Evolutionary conservation across 2,329 filamentous ascomycete genomes (phyloP), one percentile per base, ranked within the genome.

Genomic region (Paraphaeosphaeria sporulosa): DNA sequence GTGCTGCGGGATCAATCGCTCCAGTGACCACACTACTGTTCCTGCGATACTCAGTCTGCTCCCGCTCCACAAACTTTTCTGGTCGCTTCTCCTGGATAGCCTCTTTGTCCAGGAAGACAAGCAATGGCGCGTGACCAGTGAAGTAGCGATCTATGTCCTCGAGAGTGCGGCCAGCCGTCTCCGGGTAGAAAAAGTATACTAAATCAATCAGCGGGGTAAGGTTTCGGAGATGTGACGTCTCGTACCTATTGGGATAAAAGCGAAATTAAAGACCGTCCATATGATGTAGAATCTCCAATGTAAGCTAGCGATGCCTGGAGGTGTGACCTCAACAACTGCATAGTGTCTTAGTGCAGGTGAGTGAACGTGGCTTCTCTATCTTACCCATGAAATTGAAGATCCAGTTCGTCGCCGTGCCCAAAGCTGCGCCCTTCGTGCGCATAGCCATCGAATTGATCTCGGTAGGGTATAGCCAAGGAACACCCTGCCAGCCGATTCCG

Each of bases 341-440:
- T 34, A 42, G 6, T 34, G 0, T 32, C 23, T 58, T 30, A 61
- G 58, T 30, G 19, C 36, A 34, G 40, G 19, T 21, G 8, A 30
- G 30, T 13, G 7, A 55, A 25, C 17, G 17, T 10, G 17, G 46
- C 2, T 17, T 15, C 47, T 19, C 10, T 21, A 25, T 55, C 65
- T 42, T 59, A 63, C 60, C 69, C 68, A 72, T 74, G 60, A 80
- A 82, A 55, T 79, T 82, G 66, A 78, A 80, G 12, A 83, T 80
- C 83, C 83, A 85, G 51, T 85, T 84, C 0, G 82, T 84, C 0
- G 81, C 82, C 5, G 82, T 84, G 0, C 80, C 83, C 0, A 84
- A 59, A 0, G 82, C 81, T 0, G 82, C 81, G 4, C 82, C 81
- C 59, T 82, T 83, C 0, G 81, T 82, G 38, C 83, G 75, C 76